Evolutionary conservation across 441 rosid genomes (phyloP).

Genomic region (Viola pubescens): DNA sequence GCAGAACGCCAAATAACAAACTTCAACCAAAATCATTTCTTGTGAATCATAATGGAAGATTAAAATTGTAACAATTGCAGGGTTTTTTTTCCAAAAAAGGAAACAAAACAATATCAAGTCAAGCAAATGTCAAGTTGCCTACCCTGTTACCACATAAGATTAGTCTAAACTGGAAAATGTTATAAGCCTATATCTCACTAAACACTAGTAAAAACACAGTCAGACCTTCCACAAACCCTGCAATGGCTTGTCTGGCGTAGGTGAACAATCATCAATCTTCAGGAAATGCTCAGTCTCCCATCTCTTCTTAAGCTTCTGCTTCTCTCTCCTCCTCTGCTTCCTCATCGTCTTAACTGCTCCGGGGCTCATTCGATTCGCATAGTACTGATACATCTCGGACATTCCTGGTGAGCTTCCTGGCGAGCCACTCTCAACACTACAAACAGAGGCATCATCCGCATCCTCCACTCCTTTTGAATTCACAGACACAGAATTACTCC

Average conservation of each 20-base stretch:
- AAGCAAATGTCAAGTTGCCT: too few species aligned
- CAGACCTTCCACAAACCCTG: constrained; percentile 94
- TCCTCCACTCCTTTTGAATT: constrained; percentile 31
- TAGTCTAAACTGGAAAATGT: too few species aligned
- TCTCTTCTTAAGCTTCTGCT: constrained; percentile 52
- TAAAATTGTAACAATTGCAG: too few species aligned
- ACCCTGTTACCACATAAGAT: too few species aligned
- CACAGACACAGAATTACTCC: constrained; percentile 34
- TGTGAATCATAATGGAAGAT: too few species aligned
- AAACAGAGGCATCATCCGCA: constrained; percentile 26
- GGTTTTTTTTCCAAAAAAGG: too few species aligned
- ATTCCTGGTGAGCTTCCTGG: constrained; percentile 53
- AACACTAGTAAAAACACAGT: background rate
- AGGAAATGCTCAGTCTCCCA: constrained; percentile 87
- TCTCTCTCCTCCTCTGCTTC: constrained; percentile 74
- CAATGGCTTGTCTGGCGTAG: constrained; percentile 58
- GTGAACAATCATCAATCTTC: constrained; percentile 60
- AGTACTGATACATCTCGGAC: constrained; percentile 65
- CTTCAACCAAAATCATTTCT: too few species aligned
- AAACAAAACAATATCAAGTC: too few species aligned
- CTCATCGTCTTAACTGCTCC: constrained; percentile 47
- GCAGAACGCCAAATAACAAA: too few species aligned
- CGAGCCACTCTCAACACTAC: constrained; percentile 18
- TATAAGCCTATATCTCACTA: background rate
- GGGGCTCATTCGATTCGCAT: constrained; percentile 71